phyloP scores from a whole-genome alignment of 208 protist genomes.

The Trypanosoma caninum region DNA sequence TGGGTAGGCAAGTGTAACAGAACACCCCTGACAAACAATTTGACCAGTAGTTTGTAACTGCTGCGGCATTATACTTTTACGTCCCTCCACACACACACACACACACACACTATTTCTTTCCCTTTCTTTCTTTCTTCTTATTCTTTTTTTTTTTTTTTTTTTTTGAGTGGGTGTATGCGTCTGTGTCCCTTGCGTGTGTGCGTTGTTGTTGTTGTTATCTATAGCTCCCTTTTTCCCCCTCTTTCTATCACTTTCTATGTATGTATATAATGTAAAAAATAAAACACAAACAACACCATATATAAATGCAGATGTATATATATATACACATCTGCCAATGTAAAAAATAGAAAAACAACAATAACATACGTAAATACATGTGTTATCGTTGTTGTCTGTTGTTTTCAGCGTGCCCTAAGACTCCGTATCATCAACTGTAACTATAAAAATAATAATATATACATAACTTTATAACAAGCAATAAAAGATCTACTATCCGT shows the following conservation, averaged over 20 bases:
- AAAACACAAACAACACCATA: no score
- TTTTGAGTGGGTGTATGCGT: no score
- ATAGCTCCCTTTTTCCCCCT: no score
- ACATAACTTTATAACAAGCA: no score
- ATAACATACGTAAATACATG: neutral
- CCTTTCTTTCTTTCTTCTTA: neutral
- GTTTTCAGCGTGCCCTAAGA: no score
- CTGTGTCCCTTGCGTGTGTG: neutral
- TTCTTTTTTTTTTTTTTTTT: neutral
- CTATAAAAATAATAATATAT: no score
- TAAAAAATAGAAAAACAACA: neutral
- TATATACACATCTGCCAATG: neutral
- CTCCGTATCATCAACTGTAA: no score
- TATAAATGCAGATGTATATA: neutral
- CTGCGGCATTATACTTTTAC: no score
- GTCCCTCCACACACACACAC: no score
- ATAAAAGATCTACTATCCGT: no score
- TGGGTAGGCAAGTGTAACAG: conserved; percentile 78
- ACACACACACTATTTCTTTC: neutral
- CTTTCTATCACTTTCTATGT: no score
- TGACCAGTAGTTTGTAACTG: conserved; percentile 66
- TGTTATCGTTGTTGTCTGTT: conserved; percentile 1
- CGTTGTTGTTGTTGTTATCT: neutral
- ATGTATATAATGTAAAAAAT: no score
- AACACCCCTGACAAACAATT: conserved; percentile 74